These are phyloP conservation scores for Diversispora eburnea DNA, from an alignment of 192 early-diverging fungal species.

Conservation along the genomic window DNA sequence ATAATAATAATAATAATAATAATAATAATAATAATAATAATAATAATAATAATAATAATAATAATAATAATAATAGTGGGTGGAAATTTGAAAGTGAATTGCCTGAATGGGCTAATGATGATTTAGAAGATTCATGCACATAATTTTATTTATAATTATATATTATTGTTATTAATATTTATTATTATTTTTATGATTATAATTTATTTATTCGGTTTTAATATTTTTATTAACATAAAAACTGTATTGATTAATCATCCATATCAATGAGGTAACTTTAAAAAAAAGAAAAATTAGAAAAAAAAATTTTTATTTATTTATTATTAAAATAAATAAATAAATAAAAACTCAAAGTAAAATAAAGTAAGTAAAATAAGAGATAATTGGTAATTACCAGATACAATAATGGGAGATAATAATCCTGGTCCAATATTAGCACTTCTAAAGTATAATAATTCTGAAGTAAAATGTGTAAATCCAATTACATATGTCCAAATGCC, in stretches of 20 bases:
- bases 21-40: too few relatives aligned
- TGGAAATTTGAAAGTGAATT: too few relatives aligned
- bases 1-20: too few relatives aligned
- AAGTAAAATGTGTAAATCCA: slow-evolving; percentile 64
- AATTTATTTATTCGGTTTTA: neutral
- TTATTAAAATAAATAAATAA: neutral
- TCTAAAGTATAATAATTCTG: slow-evolving; percentile 63
- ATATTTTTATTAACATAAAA: slow-evolving; percentile 32
- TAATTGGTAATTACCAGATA: slow-evolving; percentile 48
- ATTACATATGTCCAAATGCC: slow-evolving; percentile 67
- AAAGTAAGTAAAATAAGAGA: neutral
- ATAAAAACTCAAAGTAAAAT: neutral
- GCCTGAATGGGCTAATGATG: too few relatives aligned
- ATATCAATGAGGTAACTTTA: slow-evolving; percentile 38
- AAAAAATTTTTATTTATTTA: neutral
- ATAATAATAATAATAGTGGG: too few relatives aligned
- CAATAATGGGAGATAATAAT: slow-evolving; percentile 61
- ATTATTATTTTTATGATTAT: too few relatives aligned
- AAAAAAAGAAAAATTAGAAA: neutral
- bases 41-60: too few relatives aligned
- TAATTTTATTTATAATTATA: too few relatives aligned
- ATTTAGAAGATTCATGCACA: too few relatives aligned
- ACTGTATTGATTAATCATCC: slow-evolving; percentile 39
- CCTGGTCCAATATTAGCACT: slow-evolving; percentile 59
- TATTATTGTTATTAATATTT: too few relatives aligned